Evolutionary conservation across 2,329 filamentous ascomycete species (phyloP).

Genomic region (Arthrobotrys musiformis): DNA sequence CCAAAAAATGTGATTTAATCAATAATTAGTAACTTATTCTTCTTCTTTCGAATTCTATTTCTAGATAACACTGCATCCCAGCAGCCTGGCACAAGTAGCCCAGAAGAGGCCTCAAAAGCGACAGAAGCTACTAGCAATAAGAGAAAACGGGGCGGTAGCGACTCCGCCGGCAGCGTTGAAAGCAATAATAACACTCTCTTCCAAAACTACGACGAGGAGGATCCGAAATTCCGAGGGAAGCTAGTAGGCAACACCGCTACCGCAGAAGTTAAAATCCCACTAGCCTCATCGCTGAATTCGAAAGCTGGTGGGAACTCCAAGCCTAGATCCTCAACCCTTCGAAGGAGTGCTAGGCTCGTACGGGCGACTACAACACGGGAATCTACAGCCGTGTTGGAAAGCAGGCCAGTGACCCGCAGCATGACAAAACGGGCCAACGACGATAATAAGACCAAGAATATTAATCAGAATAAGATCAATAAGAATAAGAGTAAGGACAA

Average conservation of each 20-base stretch:
- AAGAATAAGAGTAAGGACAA: conserved; percentile 1
- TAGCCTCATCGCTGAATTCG: conserved; percentile 10
- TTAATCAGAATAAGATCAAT: background rate
- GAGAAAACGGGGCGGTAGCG: conserved; percentile 48
- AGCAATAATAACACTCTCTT: conserved; percentile 20
- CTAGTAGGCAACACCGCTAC: background rate
- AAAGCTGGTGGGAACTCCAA: conserved; percentile 22
- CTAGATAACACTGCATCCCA: conserved; percentile 34
- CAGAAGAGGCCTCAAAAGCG: conserved; percentile 41
- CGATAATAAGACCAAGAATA: background rate
- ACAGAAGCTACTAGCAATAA: conserved; percentile 11
- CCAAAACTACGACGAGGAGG: background rate
- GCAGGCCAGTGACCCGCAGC: conserved; percentile 45
- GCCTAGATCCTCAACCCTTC: conserved; percentile 11
- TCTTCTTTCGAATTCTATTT: conserved; percentile 41
- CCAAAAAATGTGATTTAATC: conserved; percentile 34
- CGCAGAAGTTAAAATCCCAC: background rate
- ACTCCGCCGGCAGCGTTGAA: conserved; percentile 28
- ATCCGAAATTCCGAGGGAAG: background rate
- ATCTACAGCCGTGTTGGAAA: conserved; percentile 46
- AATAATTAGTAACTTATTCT: conserved; percentile 54
- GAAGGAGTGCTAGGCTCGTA: conserved; percentile 16
- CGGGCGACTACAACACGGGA: conserved; percentile 22
- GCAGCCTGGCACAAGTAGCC: conserved; percentile 42
- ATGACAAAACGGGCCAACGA: conserved; percentile 32